Base-by-base conservation (phyloP, 2,329 filamentous ascomycete species). In the Fusarium sp. region DNA sequence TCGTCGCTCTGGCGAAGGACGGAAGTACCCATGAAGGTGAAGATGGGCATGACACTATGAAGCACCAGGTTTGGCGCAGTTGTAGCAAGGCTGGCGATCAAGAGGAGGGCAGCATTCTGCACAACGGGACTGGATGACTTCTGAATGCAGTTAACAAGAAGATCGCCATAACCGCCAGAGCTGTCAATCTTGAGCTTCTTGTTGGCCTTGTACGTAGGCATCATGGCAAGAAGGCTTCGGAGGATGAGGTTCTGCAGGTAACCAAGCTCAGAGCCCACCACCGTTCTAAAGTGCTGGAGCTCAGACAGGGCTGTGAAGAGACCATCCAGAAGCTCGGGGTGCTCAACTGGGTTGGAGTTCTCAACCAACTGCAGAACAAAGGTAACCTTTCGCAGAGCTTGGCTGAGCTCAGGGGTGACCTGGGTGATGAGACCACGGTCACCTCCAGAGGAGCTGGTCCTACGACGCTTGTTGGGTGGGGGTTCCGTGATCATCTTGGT, bases 1-100 rank as follows among this genome's bases (percentile, higher is more conserved):
- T 98, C 96, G 78, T 99, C 97, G 77, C 94, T 94, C 84, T 98
- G 96, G 58, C 94, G 92, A 59, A 99, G 88, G 22, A 98, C 92
- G 5, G 94, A 98, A 50, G 93, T 93, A 47, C 96, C 95, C 92
- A 98, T 98, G 81, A 98, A 98, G 0, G 96, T 98, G 84, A 99
- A 99, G 62, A 99, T 96, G 14, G 96, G 96, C 96, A 99, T 99
- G 63, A 99, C 94, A 77, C 95, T 98, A 83, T 99, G 96, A 66
- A 99, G 88, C 4, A 99, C 94, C 57, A 97, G 86, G 81, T 98
- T 95, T 0, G 97, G 96, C 0, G 94, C 94, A 75, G 95, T 93
- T 42, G 93, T 93, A 24, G 96, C 96, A 45, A 99, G 87, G 66
- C 92, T 93, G 27, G 96, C 95, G 67, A 98, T 94, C 29, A 99